Evolutionary conservation across 2,329 filamentous ascomycete species (phyloP).

Genomic region (Phialophora macrospora): DNA sequence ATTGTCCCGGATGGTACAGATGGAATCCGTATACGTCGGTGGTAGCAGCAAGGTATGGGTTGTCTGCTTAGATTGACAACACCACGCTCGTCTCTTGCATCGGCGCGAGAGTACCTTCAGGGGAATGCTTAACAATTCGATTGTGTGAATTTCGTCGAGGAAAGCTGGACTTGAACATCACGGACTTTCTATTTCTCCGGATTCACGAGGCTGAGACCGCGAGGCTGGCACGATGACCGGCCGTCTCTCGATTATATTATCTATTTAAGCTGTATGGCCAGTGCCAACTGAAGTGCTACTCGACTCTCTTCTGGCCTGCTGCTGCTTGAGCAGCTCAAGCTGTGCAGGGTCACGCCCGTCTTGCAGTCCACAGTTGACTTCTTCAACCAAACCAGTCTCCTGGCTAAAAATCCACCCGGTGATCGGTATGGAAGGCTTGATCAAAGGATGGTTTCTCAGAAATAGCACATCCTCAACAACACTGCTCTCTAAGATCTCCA

Average conservation of each 20-base stretch:
- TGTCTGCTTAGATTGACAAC: neutral
- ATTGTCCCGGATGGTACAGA: neutral
- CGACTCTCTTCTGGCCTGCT: conserved; percentile 1
- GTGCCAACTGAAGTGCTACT: neutral
- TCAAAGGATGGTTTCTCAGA: conserved; percentile 17
- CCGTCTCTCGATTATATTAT: no score
- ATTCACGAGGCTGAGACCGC: neutral
- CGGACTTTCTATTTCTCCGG: conserved; percentile 10
- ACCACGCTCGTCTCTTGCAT: neutral
- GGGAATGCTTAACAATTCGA: neutral
- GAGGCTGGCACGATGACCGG: neutral
- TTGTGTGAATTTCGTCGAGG: neutral
- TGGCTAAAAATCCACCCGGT: conserved; percentile 22
- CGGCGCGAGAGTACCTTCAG: no score
- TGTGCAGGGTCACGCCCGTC: conserved; percentile 14
- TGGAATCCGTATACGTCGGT: neutral
- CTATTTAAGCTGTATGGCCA: neutral
- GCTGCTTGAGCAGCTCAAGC: conserved; percentile 14
- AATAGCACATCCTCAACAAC: conserved; percentile 23
- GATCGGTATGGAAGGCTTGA: conserved; percentile 19
- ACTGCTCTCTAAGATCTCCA: conserved; percentile 16
- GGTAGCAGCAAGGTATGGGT: neutral
- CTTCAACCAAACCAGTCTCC: conserved; percentile 15
- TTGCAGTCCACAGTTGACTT: conserved; percentile 19
- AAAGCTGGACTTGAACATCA: neutral